phyloP scores from a whole-genome alignment of 2,329 filamentous ascomycete species.

The Aspergillus cejpii region DNA sequence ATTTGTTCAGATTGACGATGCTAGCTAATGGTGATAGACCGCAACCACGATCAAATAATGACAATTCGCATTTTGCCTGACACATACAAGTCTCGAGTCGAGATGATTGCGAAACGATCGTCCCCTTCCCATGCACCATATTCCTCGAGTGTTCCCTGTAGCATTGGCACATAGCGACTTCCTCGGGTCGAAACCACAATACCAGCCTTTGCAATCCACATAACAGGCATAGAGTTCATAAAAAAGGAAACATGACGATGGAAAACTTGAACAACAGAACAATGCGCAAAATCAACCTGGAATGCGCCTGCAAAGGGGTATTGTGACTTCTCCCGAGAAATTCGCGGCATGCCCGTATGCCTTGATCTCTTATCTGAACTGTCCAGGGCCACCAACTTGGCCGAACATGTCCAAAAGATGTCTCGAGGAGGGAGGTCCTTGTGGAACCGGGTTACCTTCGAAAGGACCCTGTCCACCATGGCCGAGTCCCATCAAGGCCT shows the following conservation, averaged over 20 bases:
- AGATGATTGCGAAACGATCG: neutral
- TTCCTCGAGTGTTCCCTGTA: neutral
- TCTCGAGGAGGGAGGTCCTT: slow-evolving; percentile 34
- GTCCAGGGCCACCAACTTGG: slow-evolving; percentile 32
- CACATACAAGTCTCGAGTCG: neutral
- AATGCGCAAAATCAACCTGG: neutral
- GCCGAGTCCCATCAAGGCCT: slow-evolving; percentile 34
- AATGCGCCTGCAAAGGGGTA: slow-evolving; percentile 3
- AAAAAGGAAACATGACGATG: neutral
- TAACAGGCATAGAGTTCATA: neutral
- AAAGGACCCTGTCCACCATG: slow-evolving; percentile 33
- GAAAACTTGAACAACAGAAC: slow-evolving; percentile 1
- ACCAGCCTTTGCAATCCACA: slow-evolving; percentile 1
- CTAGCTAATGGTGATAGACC: neutral
- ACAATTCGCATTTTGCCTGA: neutral
- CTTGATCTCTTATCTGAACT: slow-evolving; percentile 25
- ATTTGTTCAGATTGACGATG: neutral
- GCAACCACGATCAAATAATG: neutral
- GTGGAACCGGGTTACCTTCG: slow-evolving; percentile 32
- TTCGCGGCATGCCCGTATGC: neutral
- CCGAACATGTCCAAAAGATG: slow-evolving; percentile 43
- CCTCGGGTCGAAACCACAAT: neutral
- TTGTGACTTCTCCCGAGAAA: neutral
- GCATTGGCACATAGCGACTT: slow-evolving; percentile 1
- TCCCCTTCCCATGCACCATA: neutral